Conservation (phyloP, 495 filamentous ascomycete species). For the Penicillium parvum region DNA sequence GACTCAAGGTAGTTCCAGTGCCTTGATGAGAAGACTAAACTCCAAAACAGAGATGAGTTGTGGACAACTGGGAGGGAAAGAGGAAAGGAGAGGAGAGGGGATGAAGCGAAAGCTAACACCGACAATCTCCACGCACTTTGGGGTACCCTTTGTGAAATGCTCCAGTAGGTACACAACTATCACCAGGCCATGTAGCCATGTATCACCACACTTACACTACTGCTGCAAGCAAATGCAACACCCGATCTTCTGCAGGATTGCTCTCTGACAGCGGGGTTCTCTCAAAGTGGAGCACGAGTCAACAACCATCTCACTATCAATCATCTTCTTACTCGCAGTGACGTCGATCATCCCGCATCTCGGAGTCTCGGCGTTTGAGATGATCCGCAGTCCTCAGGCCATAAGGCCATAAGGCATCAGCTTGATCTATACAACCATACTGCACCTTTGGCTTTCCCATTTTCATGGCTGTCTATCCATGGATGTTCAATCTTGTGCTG, state of each 20-base stretch:
- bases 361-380: constrained; percentile 9
- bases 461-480: neutral
- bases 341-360: constrained; percentile 34
- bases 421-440: too few species aligned
- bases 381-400: constrained; percentile 19
- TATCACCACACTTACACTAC: neutral
- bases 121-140: constrained; percentile 13
- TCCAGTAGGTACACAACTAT: neutral
- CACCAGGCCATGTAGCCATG: neutral
- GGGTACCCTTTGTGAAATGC: constrained; percentile 1
- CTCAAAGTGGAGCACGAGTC: constrained; percentile 9
- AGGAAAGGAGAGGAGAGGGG: neutral
- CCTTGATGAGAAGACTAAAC: neutral
- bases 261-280: neutral
- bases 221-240: neutral
- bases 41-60: neutral
- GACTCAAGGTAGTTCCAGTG: too few species aligned
- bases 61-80: neutral
- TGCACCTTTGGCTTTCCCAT: too few species aligned
- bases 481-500: too few species aligned
- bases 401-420: constrained; percentile 12
- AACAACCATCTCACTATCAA: neutral
- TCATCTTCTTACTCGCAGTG: constrained; percentile 7
- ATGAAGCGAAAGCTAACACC: constrained; percentile 5
- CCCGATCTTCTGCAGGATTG: neutral